Base-by-base conservation (phyloP, 129 eudicot species). In the Artemisia argyi region DNA sequence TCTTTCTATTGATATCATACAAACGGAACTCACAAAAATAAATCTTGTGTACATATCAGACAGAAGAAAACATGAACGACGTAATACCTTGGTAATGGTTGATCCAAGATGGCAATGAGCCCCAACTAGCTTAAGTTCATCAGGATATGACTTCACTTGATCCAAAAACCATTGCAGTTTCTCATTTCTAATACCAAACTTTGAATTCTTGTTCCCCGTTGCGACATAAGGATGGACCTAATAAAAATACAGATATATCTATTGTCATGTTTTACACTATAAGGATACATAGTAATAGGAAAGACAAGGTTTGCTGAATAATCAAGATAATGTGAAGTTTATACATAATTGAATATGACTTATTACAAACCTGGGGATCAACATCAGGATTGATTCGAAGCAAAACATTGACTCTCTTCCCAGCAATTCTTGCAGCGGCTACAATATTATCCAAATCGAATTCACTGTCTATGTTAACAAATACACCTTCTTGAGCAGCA, bases 101-200 rank as follows among this genome's bases (percentile, higher is more conserved):
- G 99, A 94, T 18, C 99, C 99, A 55, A 94, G 97, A 90, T 94
- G 99, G 73, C 99, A 94, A 66, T 94, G 99, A 14, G 96, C 99
- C 11, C 97, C 99, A 22, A 94, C 99, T 66, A 94, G 89, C 90
- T 90, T 86, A 72, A 94, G 81, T 80, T 94, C 97, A 60, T 84
- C 71, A 53, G 99, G 97, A 73, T 94, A 89, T 52, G 99, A 88
- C 83, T 90, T 94, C 79, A 94, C 97, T n/a, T 91, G 93, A 71
- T 94, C 99, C 62, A 94, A 82, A 86, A 94, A 90, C 99, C 99
- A 94, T 64, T 90, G 97, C 73, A 94, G 70, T 76, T 94, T 94
- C 86, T 94, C 99, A 69, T 94, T 94, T 83, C 97, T 84, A 11
- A 94, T 94, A 63, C 99, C 99, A 74, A 94, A 94, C 74, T 94